A percentile compares a stretch with the other conserved stretches of the same genome.
Evolutionary conservation across 108 stramenopile species (phyloP).

Genomic region (Aureococcus anophagefferens): DNA sequence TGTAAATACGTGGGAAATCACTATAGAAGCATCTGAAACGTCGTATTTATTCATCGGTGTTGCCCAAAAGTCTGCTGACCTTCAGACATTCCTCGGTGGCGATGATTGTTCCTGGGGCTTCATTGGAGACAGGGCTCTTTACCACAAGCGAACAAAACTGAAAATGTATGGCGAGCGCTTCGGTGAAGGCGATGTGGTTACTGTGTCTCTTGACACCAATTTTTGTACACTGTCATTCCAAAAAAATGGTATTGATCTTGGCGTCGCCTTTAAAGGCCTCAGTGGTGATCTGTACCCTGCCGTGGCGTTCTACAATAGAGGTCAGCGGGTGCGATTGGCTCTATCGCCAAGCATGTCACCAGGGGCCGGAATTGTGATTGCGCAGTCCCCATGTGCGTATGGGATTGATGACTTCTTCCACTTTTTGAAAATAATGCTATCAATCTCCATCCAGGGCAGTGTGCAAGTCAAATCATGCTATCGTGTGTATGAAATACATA

Average conservation of each 20-base stretch:
- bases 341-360: conserved; percentile 1
- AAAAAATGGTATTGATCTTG: conserved; percentile 49
- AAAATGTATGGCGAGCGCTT: conserved; percentile 50
- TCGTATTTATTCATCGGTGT: conserved; percentile 92
- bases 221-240: conserved; percentile 37
- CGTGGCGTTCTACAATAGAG: conserved; percentile 29
- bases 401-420: too few species aligned
- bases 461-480: too few species aligned
- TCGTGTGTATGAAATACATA: too few species aligned
- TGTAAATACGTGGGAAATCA: conserved; percentile 31
- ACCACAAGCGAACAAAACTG: conserved; percentile 72
- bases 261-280: conserved; percentile 20
- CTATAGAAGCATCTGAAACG: conserved; percentile 74
- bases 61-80: conserved; percentile 69
- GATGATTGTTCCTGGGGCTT: conserved; percentile 92
- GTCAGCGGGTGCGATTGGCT: too few species aligned
- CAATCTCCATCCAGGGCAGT: too few species aligned
- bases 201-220: conserved; percentile 49
- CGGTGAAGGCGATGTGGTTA: conserved; percentile 31
- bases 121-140: conserved; percentile 91
- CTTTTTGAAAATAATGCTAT: too few species aligned
- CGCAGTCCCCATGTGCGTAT: too few species aligned
- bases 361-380: too few species aligned
- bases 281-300: conserved; percentile 28
- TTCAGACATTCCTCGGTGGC: conserved; percentile 87